Base-by-base conservation (phyloP, 225 moss, liverwort and hornwort species). In the Takakia lepidozioides region DNA sequence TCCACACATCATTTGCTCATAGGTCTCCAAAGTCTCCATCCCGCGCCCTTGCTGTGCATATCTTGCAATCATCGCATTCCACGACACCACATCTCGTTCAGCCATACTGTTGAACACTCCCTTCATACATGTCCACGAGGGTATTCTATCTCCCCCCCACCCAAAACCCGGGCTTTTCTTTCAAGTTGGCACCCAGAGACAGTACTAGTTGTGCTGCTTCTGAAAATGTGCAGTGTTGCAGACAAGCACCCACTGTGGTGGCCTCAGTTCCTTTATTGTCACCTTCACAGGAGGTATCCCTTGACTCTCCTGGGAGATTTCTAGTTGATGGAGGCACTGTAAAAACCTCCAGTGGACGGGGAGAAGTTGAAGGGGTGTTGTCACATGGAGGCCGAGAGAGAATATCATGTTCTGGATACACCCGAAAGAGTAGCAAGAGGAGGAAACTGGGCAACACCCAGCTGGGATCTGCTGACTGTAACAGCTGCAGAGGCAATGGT, bases 401-500 rank as follows among this genome's bases (percentile, higher is more conserved):
- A 17, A n/a, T 3, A 34, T 50, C 50, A 9, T 10, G 23, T 17
- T 48, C 48, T 10, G 56, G 52, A 2, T 34, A 20, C 29, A 20
- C 3, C 10, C 45, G 26, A 19, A 53, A 24, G 52, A 20, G 16
- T 4, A 25, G 19, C 38, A 63, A 49, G 27, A 63, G 42, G 19
- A 48, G 27, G 58, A 63, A 68, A 45, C 22, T 29, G 38, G 29
- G 23, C 6, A 26, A 49, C 15, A 38, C 52, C 17, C 50, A 70
- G 40, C 21, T 48, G 22, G 63, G 48, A 27, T 26, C 27, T 24
- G 36, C 30, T 23, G 51, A 54, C 62, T n/a, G 52, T 63, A 16
- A 59, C 51, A 25, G 69, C 63, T 19, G 63, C 58, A 14, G 69
- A 70, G 48, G 63, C 63, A 25, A 25, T 70, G 41, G 63, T 70